phyloP scores from a whole-genome alignment of 306 rosid genomes.

The Malus sieversii region DNA sequence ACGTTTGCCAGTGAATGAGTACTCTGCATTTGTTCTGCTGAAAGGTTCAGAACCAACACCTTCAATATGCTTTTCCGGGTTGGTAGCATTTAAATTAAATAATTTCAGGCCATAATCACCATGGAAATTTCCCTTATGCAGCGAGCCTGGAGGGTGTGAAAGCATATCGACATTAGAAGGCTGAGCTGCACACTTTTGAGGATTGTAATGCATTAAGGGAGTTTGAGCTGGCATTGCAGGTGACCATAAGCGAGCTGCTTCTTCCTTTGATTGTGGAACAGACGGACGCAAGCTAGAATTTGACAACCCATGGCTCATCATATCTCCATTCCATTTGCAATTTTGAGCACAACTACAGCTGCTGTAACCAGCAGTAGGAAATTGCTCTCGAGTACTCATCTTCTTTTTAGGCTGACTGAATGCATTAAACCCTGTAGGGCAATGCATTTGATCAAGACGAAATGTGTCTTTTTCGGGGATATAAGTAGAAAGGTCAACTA shows the following conservation, averaged over 20 bases:
- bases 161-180: constrained; percentile 32
- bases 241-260: constrained; percentile 62
- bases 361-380: constrained; percentile 44
- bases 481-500: constrained; percentile 42
- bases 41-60: constrained; percentile 38
- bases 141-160: constrained; percentile 33
- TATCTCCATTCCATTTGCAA: constrained; percentile 41
- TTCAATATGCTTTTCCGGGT: constrained; percentile 46
- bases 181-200: constrained; percentile 50
- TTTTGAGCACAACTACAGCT: constrained; percentile 41
- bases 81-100: constrained; percentile 39
- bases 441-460: constrained; percentile 41
- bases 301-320: constrained; percentile 43
- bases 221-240: constrained; percentile 35
- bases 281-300: constrained; percentile 42
- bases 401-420: constrained; percentile 53
- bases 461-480: constrained; percentile 28
- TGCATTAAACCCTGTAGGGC: constrained; percentile 30
- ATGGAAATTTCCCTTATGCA: constrained; percentile 41
- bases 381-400: constrained; percentile 37
- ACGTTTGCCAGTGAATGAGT: constrained; percentile 40
- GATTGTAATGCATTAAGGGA: constrained; percentile 36
- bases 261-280: constrained; percentile 43
- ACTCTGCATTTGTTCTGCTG: constrained; percentile 52
- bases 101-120: constrained; percentile 44